Percentiles rank a stretch among this genome's conserved stretches.
phyloP scores from a whole-genome alignment of 495 filamentous ascomycete species.

The Trichocladium antarcticum region DNA sequence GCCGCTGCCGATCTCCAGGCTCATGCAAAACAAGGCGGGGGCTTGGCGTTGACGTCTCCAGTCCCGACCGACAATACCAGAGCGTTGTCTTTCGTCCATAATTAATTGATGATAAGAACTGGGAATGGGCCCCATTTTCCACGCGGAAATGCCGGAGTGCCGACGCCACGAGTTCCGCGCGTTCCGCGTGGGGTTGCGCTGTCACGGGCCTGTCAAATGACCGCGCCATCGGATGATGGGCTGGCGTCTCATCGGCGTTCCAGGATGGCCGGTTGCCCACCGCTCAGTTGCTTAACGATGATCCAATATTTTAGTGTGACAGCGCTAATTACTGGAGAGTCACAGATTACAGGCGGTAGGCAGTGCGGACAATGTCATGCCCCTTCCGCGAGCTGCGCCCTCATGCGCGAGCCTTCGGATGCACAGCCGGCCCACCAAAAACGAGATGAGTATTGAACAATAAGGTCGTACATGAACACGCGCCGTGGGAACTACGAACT shows the following conservation, averaged over 20 bases:
- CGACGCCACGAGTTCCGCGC: not conserved
- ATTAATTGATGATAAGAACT: too few species aligned
- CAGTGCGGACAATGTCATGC: too few species aligned
- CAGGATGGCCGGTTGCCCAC: too few species aligned
- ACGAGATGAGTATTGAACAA: constrained; percentile 6
- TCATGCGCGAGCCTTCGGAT: too few species aligned
- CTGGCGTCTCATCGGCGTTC: too few species aligned
- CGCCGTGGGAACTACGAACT: not conserved
- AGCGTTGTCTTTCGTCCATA: not conserved
- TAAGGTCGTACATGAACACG: not conserved
- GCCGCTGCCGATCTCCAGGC: not conserved
- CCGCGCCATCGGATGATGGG: not conserved
- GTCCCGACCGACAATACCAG: not conserved
- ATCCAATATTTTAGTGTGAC: too few species aligned
- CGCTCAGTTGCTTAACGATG: too few species aligned
- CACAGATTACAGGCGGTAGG: too few species aligned
- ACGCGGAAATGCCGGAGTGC: not conserved
- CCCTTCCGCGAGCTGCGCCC: too few species aligned
- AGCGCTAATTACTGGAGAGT: too few species aligned
- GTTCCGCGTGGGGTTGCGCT: not conserved
- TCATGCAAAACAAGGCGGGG: not conserved
- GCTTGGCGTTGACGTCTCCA: not conserved
- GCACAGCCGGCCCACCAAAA: not conserved
- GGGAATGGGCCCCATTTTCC: not conserved
- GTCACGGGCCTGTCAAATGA: not conserved